These are phyloP conservation scores for Ophiostoma sp. DNA, from an alignment of 2,329 filamentous ascomycete species.

Conservation along the genomic window DNA sequence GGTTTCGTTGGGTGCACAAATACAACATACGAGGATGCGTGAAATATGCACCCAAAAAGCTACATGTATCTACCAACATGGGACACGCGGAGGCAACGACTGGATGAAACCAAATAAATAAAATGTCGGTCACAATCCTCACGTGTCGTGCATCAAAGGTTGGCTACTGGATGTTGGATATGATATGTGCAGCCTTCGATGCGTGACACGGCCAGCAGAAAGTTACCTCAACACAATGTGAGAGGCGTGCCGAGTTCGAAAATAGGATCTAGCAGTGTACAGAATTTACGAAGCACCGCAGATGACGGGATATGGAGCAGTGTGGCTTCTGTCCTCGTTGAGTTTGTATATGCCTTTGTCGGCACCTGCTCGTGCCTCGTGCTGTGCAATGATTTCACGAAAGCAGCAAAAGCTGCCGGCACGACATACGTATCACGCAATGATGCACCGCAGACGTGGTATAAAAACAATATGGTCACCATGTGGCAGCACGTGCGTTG, in stretches of 20 bases:
- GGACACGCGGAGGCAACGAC: neutral
- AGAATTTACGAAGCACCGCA: neutral
- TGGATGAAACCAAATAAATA: neutral
- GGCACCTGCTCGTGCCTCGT: neutral
- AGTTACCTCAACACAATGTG: neutral
- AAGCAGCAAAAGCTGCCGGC: neutral
- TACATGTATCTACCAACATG: neutral
- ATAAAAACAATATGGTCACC: no score
- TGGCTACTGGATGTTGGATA: neutral
- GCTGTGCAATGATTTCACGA: neutral
- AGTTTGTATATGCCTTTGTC: neutral
- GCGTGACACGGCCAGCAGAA: neutral
- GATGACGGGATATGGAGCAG: neutral
- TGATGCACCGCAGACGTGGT: neutral
- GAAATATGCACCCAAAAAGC: neutral
- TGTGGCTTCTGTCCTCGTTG: neutral
- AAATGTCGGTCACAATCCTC: neutral
- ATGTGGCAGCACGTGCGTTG: neutral
- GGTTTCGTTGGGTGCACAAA: neutral
- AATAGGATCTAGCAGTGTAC: neutral
- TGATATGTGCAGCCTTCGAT: neutral
- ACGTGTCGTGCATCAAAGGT: neutral
- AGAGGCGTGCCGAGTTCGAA: neutral
- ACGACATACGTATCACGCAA: neutral
- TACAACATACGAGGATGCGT: neutral